Evolutionary conservation across 352 stramenopile genomes (phyloP), one percentile per base, ranked within the genome.

Genomic region (Phytophthora hibernalis): DNA sequence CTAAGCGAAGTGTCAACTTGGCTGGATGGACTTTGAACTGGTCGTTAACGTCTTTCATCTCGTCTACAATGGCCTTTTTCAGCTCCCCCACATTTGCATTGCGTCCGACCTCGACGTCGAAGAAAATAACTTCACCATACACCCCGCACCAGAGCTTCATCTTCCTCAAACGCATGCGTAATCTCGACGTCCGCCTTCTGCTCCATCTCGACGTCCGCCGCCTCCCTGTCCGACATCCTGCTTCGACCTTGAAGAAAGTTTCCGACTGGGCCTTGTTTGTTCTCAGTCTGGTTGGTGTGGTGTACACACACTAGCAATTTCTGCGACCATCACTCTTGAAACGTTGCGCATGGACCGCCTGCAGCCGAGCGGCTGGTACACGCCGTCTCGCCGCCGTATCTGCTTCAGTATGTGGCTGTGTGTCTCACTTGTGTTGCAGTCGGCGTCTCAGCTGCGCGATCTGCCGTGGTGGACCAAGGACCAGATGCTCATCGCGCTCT

Each of bases 401-500:
- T 31, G 20, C 2, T 48, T 20, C 12, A 15, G 7, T 21, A 21
- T n/a, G 40, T 26, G 5, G 21, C 7, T 16, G 9, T 22, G 28
- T 26, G 1, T 48, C 4, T 65, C 7, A 42, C 12, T 3, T 45
- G 15, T 28, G n/a, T 15, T 51, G 31, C 22, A 85, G 76, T 79
- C 79, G 31, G 21, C 61, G 24, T 62, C 66, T 30, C 81, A 90
- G 62, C 43, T 85, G 53, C 68, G 65, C 21, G 79, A 87, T 22
- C 57, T 89, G 50, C 37, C 65, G 42, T 89, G 78, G 78, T 72
- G 82, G 47, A 77, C 71, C 2, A 81, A 76, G 44, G 81, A 89
- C 50, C 53, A 68, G 11, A 56, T 80, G 37, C 44, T 89, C 8
- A 54, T 87, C 10, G 69, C 76, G 9, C 74, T 89, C 11, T 83